Percentiles rank a stretch among this genome's conserved stretches.
These are phyloP conservation scores for Forsythia viridissima DNA, from an alignment of 257 asterid genomes.

Conservation along the genomic window DNA sequence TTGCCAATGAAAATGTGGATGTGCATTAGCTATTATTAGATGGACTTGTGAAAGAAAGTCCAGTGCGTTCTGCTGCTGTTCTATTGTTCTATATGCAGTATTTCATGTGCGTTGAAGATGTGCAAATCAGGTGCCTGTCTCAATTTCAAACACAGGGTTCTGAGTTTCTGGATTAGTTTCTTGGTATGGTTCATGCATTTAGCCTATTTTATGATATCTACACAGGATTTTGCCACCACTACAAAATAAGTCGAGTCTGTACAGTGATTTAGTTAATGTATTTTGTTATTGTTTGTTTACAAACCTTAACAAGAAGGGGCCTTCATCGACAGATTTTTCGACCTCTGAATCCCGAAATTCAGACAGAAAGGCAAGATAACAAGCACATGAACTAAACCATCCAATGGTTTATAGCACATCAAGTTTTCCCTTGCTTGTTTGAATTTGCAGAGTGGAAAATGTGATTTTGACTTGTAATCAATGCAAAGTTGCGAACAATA, in stretches of 20 bases:
- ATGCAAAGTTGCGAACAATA: not conserved
- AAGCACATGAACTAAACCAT: not conserved
- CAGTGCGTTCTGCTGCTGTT: not conserved
- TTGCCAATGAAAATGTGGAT: not conserved
- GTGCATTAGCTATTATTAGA: not conserved
- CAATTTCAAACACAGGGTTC: not conserved
- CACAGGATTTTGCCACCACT: not conserved
- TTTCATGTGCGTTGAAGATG: not conserved
- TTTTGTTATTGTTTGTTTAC: not conserved
- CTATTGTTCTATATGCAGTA: not conserved
- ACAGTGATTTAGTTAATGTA: not conserved
- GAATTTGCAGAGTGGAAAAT: not conserved
- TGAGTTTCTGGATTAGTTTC: not conserved
- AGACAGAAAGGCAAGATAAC: not conserved
- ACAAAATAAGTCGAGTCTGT: not conserved
- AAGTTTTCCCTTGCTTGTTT: not conserved
- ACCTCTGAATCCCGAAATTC: not conserved
- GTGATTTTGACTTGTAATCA: not conserved
- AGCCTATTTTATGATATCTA: too few species aligned
- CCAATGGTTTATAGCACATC: not conserved
- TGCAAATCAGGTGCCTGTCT: not conserved
- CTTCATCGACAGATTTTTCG: not conserved
- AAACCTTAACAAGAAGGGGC: not conserved
- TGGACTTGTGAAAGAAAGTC: not conserved
- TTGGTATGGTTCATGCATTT: not conserved